These are phyloP conservation scores for Cyclotella cryptica DNA, from an alignment of 108 stramenopile genomes.

Conservation along the genomic window DNA sequence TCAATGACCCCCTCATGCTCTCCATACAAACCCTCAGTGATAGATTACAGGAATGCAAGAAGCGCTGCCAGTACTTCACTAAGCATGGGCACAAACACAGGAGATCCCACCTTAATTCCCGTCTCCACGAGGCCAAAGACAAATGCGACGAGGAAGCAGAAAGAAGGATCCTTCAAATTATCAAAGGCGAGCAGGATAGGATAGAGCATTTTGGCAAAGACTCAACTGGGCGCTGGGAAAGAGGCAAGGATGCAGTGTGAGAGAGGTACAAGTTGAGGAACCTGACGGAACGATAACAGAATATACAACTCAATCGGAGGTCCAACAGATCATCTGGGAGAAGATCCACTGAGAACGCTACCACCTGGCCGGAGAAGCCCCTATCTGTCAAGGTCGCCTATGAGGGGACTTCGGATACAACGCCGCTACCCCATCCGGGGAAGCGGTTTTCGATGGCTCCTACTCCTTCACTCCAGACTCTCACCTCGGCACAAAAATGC, in stretches of 20 bases:
- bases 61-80: conserved; percentile 11
- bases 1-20: background rate
- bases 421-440: background rate
- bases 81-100: conserved; percentile 18
- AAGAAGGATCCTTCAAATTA: conserved; percentile 21
- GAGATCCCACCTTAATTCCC: conserved; percentile 1
- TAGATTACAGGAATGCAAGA: conserved; percentile 2
- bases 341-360: too few relatives aligned
- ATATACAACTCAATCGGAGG: background rate
- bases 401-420: too few relatives aligned
- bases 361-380: too few relatives aligned
- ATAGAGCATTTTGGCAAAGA: conserved; percentile 21
- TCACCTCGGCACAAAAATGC: background rate
- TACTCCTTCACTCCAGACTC: background rate
- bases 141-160: conserved; percentile 16
- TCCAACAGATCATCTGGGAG: background rate
- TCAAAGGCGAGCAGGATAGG: conserved; percentile 23
- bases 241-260: background rate
- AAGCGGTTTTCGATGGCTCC: background rate
- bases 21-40: background rate
- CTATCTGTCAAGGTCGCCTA: too few relatives aligned
- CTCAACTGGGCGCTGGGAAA: conserved; percentile 20
- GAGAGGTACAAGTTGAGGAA: conserved; percentile 7
- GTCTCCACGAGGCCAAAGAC: conserved; percentile 9
- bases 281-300: background rate